Evolutionary conservation across 352 stramenopile genomes (phyloP).

Genomic region (Phytopythium chamaehyphon): DNA sequence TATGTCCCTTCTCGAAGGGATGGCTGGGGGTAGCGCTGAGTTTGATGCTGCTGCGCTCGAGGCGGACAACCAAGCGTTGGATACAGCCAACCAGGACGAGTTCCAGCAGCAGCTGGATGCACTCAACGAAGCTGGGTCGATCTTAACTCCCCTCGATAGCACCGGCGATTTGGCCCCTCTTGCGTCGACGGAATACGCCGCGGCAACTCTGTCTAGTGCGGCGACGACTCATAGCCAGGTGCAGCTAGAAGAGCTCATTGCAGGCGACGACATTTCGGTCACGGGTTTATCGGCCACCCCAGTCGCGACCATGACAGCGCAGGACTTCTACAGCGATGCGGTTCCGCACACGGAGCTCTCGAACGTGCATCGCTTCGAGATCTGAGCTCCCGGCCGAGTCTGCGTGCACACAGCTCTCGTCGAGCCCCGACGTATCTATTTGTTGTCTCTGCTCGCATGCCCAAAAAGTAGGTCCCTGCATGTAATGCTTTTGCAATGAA

Average conservation of each 20-base stretch:
- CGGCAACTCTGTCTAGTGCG: background rate
- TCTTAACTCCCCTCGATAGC: conserved; percentile 9
- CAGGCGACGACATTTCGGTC: conserved; percentile 28
- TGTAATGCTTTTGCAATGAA: no score
- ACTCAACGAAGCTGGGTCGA: conserved; percentile 30
- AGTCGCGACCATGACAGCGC: conserved; percentile 33
- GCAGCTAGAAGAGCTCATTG: conserved; percentile 33
- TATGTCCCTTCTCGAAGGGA: conserved; percentile 35
- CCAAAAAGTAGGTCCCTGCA: no score
- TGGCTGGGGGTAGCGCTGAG: conserved; percentile 20
- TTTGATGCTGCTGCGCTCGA: conserved; percentile 27
- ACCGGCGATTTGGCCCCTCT: no score
- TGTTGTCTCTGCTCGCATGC: conserved; percentile 1
- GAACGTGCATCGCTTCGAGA: conserved; percentile 47
- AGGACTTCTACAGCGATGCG: conserved; percentile 51
- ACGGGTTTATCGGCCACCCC: conserved; percentile 11
- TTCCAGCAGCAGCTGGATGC: conserved; percentile 27
- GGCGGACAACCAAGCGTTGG: conserved; percentile 2
- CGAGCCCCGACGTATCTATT: conserved; percentile 3
- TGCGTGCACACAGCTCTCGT: no score
- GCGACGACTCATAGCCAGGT: conserved; percentile 9
- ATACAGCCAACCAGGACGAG: conserved; percentile 3
- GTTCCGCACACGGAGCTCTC: conserved; percentile 40
- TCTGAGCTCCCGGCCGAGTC: conserved; percentile 17
- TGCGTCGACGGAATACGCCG: background rate